These are phyloP conservation scores for Nannochloris sp. DNA, from an alignment of 139 green algal species.

Conservation along the genomic window DNA sequence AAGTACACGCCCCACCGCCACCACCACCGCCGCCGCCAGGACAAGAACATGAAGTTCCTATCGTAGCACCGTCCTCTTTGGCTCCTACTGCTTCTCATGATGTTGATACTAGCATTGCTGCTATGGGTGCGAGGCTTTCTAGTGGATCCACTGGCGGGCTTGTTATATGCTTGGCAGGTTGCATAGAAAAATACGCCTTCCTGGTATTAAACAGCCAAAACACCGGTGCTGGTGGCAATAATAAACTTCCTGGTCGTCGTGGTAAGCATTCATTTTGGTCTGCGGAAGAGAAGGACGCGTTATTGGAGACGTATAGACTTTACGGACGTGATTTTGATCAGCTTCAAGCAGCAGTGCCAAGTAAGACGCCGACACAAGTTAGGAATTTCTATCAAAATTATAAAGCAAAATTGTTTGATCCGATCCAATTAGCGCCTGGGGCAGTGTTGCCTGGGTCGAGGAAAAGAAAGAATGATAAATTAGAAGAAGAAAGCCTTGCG, in stretches of 20 bases:
- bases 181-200: not conserved
- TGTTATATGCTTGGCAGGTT: not conserved
- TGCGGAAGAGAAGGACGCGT: conserved; percentile 1
- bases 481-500: not conserved
- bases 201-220: not conserved
- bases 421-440: not conserved
- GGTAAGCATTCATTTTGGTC: not conserved
- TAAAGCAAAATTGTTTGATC: conserved; percentile 4
- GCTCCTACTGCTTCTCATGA: no score
- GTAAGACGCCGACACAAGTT: conserved; percentile 58
- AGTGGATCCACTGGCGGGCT: not conserved
- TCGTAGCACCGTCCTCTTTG: no score
- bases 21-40: no score
- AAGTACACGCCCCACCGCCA: no score
- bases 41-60: no score
- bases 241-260: not conserved
- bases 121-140: not conserved
- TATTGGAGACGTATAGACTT: conserved; percentile 3
- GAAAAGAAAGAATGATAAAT: not conserved
- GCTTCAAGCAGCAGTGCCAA: conserved; percentile 49
- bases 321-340: conserved; percentile 55
- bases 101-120: no score
- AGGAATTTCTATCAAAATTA: conserved; percentile 81
- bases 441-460: not conserved
- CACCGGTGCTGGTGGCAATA: not conserved